Percentiles rank a stretch among this genome's conserved stretches.
These are phyloP conservation scores for Antarctomyces pellizariae DNA, from an alignment of 495 filamentous ascomycete species.

Conservation along the genomic window DNA sequence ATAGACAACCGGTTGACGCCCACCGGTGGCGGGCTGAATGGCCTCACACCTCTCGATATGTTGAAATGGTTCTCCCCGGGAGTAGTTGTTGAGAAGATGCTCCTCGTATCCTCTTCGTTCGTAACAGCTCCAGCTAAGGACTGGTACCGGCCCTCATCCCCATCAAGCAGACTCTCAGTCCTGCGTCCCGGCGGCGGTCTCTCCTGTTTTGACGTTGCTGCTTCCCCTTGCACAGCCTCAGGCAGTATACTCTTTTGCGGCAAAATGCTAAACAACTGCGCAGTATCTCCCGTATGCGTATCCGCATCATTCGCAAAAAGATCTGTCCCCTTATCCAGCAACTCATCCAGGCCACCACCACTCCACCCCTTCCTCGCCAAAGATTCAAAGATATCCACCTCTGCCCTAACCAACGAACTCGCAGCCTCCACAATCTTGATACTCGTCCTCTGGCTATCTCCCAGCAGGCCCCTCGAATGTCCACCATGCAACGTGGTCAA, in stretches of 20 bases:
- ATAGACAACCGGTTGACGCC: constrained; percentile 3
- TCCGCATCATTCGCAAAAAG: constrained; percentile 24
- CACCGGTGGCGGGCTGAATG: constrained; percentile 24
- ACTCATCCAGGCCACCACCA: constrained; percentile 35
- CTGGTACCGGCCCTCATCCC: constrained; percentile 23
- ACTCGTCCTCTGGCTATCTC: constrained; percentile 34
- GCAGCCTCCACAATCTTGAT: constrained; percentile 32
- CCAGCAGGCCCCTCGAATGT: constrained; percentile 27
- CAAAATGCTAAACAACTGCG: constrained; percentile 32
- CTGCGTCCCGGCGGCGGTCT: constrained; percentile 6
- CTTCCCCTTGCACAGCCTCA: constrained; percentile 2
- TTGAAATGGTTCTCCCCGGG: constrained; percentile 16
- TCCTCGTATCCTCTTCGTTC: constrained; percentile 6
- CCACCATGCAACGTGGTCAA: constrained; percentile 30
- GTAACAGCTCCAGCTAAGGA: constrained; percentile 19
- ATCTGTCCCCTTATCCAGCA: constrained; percentile 34
- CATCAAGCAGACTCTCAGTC: constrained; percentile 22
- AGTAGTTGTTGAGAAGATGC: constrained; percentile 26
- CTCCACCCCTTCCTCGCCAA: constrained; percentile 39
- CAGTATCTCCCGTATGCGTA: constrained; percentile 14
- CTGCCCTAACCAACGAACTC: constrained; percentile 33
- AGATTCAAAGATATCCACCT: constrained; percentile 42
- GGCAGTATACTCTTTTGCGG: constrained; percentile 28
- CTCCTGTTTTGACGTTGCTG: not conserved
- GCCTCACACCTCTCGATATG: constrained; percentile 21